A percentile compares a stretch with the other conserved stretches of the same genome.
These are phyloP conservation scores for Erysimum cheiri DNA, from an alignment of 441 rosid species.

Conservation along the genomic window DNA sequence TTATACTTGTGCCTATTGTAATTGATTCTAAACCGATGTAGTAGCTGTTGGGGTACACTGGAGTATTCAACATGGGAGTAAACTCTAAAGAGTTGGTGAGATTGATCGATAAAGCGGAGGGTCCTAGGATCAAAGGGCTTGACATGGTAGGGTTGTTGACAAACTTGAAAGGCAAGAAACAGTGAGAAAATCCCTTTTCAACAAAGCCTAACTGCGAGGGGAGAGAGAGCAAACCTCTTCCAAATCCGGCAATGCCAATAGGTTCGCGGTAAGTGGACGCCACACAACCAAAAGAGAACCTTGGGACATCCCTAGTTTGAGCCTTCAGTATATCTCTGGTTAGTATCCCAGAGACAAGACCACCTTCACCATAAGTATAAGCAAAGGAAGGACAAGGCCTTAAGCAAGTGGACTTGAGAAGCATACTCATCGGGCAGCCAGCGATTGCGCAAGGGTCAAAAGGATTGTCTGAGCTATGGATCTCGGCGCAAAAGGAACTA, in stretches of 20 bases:
- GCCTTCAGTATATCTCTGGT: constrained; percentile 68
- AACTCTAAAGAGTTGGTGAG: constrained; percentile 55
- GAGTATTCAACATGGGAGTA: constrained; percentile 73
- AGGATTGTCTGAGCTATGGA: constrained; percentile 77
- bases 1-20: constrained; percentile 52
- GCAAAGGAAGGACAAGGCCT: constrained; percentile 92
- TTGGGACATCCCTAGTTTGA: constrained; percentile 55
- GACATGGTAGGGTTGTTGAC: constrained; percentile 75
- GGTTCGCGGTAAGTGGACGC: constrained; percentile 73
- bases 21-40: constrained; percentile 71
- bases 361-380: constrained; percentile 79
- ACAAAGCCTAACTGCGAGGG: constrained; percentile 79
- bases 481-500: constrained; percentile 61
- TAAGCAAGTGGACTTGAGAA: constrained; percentile 57
- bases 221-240: constrained; percentile 71
- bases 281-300: constrained; percentile 74
- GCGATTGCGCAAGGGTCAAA: constrained; percentile 68
- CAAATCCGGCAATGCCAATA: constrained; percentile 85
- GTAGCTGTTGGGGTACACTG: constrained; percentile 72
- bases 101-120: constrained; percentile 51
- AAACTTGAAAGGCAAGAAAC: constrained; percentile 83
- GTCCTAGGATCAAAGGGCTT: constrained; percentile 75
- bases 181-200: constrained; percentile 77
- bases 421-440: constrained; percentile 71
- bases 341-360: constrained; percentile 61